Base-by-base conservation (phyloP, 2,329 filamentous ascomycete genomes). In the Fusarium sp. region DNA sequence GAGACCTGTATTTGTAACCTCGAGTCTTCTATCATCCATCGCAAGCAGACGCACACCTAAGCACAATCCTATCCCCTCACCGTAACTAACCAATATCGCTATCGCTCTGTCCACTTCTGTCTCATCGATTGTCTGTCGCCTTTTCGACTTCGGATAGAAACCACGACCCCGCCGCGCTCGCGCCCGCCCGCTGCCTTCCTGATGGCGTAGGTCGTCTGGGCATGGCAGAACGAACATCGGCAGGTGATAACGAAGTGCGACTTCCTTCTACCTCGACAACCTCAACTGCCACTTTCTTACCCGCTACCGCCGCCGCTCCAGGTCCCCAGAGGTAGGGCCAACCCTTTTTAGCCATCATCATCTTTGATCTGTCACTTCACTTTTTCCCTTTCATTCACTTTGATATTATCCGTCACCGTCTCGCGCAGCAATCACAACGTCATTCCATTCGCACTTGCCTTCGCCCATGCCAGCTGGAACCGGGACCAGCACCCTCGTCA, bases 221-320 rank as follows among this genome's bases (percentile, higher is more conserved):
- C 85, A 89, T 89, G 87, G 86, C 86, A 88, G 86, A 88, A 85
- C 86, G 83, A 88, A 88, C 80, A 80, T 75, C 78, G 79, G 77
- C 79, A 84, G 81, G 82, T 81, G 83, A 86, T 80, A 84, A 85
- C 84, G 82, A 85, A 82, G 81, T 81, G 83, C 84, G 81, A 82
- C 83, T 83, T 80, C 82, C 82, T 74, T 79, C 81, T 72, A 72
- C 78, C 73, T 75, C 78, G 73, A 76, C 74, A 76, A 71, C 76
- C 64, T 72, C 75, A 65, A 66, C 75, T 73, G 67, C 72, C 65
- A 65, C 69, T 62, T 57, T 70, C 59, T 72, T 68, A 46, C 64
- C 73, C 53, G 61, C 60, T 62, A 64, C 59, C 51, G 60, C 59
- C 51, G 60, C 66, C 58, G 67, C 58, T 57, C 62, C 71, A 59